Base-by-base conservation (phyloP, 2,329 filamentous ascomycete genomes). In the Pseudogymnoascus verrucosus region DNA sequence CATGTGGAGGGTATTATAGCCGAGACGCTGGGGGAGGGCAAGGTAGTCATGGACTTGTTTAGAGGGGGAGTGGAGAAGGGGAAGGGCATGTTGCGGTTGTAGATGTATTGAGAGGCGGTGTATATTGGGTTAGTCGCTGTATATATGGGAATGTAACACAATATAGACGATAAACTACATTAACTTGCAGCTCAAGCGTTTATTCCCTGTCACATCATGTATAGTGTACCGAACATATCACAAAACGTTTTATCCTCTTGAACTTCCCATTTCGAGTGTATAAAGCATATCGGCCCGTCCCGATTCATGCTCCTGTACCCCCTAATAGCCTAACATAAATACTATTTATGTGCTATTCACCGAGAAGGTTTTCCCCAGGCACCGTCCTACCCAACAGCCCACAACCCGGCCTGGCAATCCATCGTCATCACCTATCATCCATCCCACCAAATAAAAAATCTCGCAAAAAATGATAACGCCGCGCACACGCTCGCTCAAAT, bases 1-100 rank as follows among this genome's bases (percentile, higher is more conserved):
- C 84, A 93, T 72, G 89, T 93, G 0, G 88, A 92, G 71, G 90
- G 90, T 0, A 84, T 95, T 57, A 80, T 95, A 4, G 76, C 79
- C 19, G 86, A 91, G 78, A 93, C 90, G 4, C 76, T 95, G 0
- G 51, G 85, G 5, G 79, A 79, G 23, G 89, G 90, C 0, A 84
- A 79, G 31, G 82, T 95, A 0, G 84, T 95, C 31, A 79, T 78
- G 28, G 88, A 92, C 65, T 77, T 90, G 71, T 90, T 92, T 67
- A 78, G 90, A 65, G 90, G 90, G 0, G 89, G 86, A 7, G 34
- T 60, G 14, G 19, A 60, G 57, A 60, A 60, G 23, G 57, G 37
- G 19, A 60, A 26, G 5, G 57, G 57, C 2, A 19, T 39, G 5
- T 40, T 60, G 19, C 57, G 37, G 11, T 37, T 60, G 34, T 54